Percentiles rank a stretch among this genome's conserved stretches.
Evolutionary conservation across 176 grass and related monocot genomes (phyloP).

Genomic region (Lolium perenne): DNA sequence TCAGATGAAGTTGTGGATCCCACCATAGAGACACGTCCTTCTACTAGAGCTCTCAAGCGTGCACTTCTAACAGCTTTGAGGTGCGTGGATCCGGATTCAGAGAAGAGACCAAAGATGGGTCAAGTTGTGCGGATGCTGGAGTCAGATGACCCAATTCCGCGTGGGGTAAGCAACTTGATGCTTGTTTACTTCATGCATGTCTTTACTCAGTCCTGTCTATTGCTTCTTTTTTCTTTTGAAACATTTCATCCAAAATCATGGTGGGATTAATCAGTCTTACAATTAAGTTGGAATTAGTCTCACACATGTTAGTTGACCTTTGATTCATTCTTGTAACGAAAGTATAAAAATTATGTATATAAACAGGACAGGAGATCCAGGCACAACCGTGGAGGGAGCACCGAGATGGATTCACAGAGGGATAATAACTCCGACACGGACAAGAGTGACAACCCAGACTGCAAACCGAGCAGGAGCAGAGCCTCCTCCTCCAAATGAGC

Average conservation of each 20-base stretch:
- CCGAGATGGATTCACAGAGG: slow-evolving; percentile 72
- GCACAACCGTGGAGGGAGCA: slow-evolving; percentile 56
- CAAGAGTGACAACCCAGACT: slow-evolving; percentile 80
- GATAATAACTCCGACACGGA: slow-evolving; percentile 84
- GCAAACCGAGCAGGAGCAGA: slow-evolving; percentile 61
- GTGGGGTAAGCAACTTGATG: slow-evolving; percentile 51
- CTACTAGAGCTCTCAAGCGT: slow-evolving; percentile 89
- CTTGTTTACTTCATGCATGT: slow-evolving; percentile 27
- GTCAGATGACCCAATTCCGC: slow-evolving; percentile 84
- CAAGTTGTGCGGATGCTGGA: slow-evolving; percentile 97
- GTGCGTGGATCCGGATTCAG: slow-evolving; percentile 96
- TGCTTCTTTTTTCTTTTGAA: neutral
- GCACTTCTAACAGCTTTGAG: slow-evolving; percentile 87
- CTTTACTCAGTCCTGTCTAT: neutral
- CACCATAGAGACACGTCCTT: slow-evolving; percentile 76
- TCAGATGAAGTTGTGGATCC: slow-evolving; percentile 97
- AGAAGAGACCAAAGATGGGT: slow-evolving; percentile 98
- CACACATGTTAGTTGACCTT: neutral
- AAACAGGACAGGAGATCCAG: slow-evolving; percentile 69
- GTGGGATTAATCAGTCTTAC: neutral
- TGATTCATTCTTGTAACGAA: slow-evolving; percentile 15
- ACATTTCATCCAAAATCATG: neutral
- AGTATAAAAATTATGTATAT: slow-evolving; percentile 20
- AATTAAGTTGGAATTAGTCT: neutral
- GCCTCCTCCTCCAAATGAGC: slow-evolving; percentile 58